Conservation (phyloP, 2,329 filamentous ascomycete species). For the Trichoderma koningii region DNA sequence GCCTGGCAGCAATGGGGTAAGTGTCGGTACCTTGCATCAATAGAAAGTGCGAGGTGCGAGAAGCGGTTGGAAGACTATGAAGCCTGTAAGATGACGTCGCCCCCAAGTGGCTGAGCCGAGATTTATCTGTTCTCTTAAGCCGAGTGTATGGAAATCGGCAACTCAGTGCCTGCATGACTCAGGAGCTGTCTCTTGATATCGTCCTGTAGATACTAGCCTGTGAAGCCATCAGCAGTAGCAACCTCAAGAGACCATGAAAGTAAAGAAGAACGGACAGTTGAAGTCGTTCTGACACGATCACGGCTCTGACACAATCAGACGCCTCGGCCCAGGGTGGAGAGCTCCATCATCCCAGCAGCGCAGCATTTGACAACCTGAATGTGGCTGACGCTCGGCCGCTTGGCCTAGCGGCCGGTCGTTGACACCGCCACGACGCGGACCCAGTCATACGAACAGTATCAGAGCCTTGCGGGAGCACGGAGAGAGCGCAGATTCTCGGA, state of each 20-base stretch:
- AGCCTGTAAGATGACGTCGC: conserved; percentile 21
- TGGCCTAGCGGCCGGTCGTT: not conserved
- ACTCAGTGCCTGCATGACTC: no score
- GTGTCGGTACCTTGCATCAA: not conserved
- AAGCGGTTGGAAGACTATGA: no score
- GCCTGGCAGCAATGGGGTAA: not conserved
- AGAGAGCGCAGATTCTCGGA: not conserved
- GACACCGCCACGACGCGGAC: conserved; percentile 13
- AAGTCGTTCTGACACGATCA: not conserved
- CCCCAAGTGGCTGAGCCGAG: conserved; percentile 20
- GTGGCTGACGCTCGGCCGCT: conserved; percentile 13
- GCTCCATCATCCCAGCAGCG: not conserved
- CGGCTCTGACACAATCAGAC: not conserved
- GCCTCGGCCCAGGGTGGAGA: conserved; percentile 9
- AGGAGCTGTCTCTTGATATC: no score
- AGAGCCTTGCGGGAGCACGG: not conserved
- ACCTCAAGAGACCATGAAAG: no score
- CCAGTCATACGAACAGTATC: conserved; percentile 4
- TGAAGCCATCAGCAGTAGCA: no score
- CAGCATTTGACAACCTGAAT: not conserved
- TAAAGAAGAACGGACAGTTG: not conserved
- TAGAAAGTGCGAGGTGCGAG: not conserved
- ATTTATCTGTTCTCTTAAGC: conserved; percentile 1
- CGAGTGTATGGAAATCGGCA: not conserved
- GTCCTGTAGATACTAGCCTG: not conserved